Conservation (phyloP, 2,329 filamentous ascomycete genomes). For the Pseudogymnoascus sp. region DNA sequence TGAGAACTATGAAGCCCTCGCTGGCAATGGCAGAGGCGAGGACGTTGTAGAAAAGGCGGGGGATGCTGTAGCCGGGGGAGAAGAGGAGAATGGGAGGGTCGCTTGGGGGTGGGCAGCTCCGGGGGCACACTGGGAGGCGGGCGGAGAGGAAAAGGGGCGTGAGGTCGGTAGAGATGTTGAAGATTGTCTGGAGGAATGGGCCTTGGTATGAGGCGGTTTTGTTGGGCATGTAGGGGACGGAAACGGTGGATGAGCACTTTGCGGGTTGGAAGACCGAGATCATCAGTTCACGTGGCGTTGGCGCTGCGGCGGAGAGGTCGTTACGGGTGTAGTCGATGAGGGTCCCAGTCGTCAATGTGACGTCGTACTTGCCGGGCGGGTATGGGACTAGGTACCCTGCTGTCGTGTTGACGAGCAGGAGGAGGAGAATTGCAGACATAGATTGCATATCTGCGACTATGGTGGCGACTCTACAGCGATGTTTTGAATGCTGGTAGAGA, state of each 20-base stretch:
- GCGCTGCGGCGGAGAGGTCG: constrained; percentile 11
- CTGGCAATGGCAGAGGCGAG: constrained; percentile 28
- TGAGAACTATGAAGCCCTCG: constrained; percentile 32
- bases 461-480: neutral
- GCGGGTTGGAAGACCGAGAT: constrained; percentile 17
- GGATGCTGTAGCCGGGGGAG: constrained; percentile 19
- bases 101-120: neutral
- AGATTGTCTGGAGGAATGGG: neutral
- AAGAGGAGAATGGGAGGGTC: constrained; percentile 18
- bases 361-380: constrained; percentile 13
- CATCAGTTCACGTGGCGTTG: constrained; percentile 12
- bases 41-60: constrained; percentile 20
- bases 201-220: neutral
- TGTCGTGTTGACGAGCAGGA: neutral
- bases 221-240: neutral
- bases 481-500: neutral
- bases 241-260: neutral
- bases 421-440: neutral
- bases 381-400: constrained; percentile 11
- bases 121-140: constrained; percentile 11
- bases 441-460: neutral
- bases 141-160: constrained; percentile 8
- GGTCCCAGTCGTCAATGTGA: constrained; percentile 15
- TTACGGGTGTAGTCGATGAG: constrained; percentile 16
- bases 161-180: neutral